Conservation (phyloP, 2,329 filamentous ascomycete species). For the Stachybotrys elegans region DNA sequence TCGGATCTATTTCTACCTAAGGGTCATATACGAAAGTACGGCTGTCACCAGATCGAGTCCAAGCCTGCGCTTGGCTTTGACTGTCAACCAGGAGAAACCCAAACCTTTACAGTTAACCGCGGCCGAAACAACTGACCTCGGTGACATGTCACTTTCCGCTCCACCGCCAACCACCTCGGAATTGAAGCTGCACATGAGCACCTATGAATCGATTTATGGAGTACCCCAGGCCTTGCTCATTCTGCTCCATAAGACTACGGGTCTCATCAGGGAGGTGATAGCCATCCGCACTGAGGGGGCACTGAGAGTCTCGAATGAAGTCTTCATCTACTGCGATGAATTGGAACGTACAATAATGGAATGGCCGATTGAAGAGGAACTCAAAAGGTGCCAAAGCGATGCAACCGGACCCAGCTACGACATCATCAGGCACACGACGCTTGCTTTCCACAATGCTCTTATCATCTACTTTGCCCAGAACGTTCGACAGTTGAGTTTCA, state of each 20-base stretch:
- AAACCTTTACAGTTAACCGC: no score
- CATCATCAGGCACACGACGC: slow-evolving; percentile 10
- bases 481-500: slow-evolving; percentile 5
- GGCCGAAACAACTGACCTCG: no score
- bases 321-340: slow-evolving; percentile 4
- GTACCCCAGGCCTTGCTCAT: slow-evolving; percentile 11
- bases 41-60: no score
- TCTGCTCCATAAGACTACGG: slow-evolving; percentile 6
- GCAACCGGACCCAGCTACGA: neutral
- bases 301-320: neutral
- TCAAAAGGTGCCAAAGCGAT: neutral
- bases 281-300: neutral
- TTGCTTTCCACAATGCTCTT: slow-evolving; percentile 12
- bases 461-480: slow-evolving; percentile 12
- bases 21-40: slow-evolving; percentile 18
- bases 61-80: no score
- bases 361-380: slow-evolving; percentile 5
- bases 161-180: no score
- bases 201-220: slow-evolving; percentile 13
- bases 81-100: no score
- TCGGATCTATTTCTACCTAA: slow-evolving; percentile 19
- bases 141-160: no score
- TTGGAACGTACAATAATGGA: slow-evolving; percentile 10
- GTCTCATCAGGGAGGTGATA: slow-evolving; percentile 5
- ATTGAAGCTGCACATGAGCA: slow-evolving; percentile 3